Evolutionary conservation across 148 eudicot species (phyloP), one percentile per base, ranked within the genome.

Genomic region (Linanthus parryae): DNA sequence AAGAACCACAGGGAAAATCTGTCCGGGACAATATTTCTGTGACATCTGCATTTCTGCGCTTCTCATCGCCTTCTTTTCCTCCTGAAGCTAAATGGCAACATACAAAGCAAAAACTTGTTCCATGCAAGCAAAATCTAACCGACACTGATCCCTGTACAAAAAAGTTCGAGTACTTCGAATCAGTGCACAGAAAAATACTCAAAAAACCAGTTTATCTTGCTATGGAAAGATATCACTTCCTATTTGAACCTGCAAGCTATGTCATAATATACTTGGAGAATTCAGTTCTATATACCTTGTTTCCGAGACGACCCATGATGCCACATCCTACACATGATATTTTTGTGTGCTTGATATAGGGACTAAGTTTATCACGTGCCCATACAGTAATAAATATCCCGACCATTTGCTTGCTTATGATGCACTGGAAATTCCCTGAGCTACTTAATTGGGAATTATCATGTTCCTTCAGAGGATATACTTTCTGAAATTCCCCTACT

Each of bases 31-130:
- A 57, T 53, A 77, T 80, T 42, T 70, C 65, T 1, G 71, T 46
- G 7, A 31, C 80, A 27, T 81, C 62, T 24, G 67, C 52, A 33
- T 81, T 81, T 57, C 86, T 64, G 17, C 54, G 13, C 34, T 52
- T 72, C 53, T 73, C 77, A 44, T 81, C 77, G 0, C 86, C 86
- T 58, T 64, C 73, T 68, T 60, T 77, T 0, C 74, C 83, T 14
- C 86, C 86, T 0, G 86, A 81, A 28, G 86, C 82, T 41, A 81
- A 48, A 53, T 81, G 86, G 57, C 70, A 61, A 26, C 79, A 76
- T 26, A 81, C 76, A 57, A 81, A 76, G 66, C 86, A 81, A 37
- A 76, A 73, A 65, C 70, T 77, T 46, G 86, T 77, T 63, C 59
- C 74, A 29, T 68, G 74, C 54, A 81, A 62, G 48, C 35, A 26